A percentile compares a stretch with the other conserved stretches of the same genome.
Conservation (phyloP, 257 asterid genomes). For the Vinca minor region DNA sequence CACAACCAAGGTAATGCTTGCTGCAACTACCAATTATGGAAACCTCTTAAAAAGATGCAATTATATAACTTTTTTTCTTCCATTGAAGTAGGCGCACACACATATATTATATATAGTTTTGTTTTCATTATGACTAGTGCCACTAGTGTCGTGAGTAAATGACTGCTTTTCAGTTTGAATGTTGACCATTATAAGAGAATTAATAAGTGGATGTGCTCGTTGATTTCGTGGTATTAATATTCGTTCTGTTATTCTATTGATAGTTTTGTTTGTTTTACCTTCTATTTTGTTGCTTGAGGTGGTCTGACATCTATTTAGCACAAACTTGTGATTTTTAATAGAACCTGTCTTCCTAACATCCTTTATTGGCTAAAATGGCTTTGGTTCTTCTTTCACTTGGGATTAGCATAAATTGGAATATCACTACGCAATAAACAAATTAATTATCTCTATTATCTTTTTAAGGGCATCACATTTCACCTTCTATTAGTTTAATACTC, state of each 20-base stretch:
- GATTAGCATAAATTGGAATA: background rate
- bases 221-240: background rate
- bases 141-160: background rate
- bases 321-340: background rate
- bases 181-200: background rate
- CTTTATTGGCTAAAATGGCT: background rate
- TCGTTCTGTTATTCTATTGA: background rate
- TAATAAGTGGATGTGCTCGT: background rate
- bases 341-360: background rate
- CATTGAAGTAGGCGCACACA: background rate
- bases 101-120: background rate
- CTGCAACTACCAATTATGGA: background rate
- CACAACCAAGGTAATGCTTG: constrained; percentile 65
- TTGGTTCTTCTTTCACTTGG: background rate
- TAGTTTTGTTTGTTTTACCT: background rate
- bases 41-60: background rate
- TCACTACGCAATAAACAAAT: background rate
- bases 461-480: background rate
- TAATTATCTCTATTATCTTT: background rate
- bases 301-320: background rate
- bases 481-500: background rate
- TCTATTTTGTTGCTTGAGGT: background rate
- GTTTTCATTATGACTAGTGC: background rate
- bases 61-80: too few species aligned
- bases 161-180: background rate